phyloP scores from a whole-genome alignment of 208 protist genomes.

The Trypanosoma vivax region DNA sequence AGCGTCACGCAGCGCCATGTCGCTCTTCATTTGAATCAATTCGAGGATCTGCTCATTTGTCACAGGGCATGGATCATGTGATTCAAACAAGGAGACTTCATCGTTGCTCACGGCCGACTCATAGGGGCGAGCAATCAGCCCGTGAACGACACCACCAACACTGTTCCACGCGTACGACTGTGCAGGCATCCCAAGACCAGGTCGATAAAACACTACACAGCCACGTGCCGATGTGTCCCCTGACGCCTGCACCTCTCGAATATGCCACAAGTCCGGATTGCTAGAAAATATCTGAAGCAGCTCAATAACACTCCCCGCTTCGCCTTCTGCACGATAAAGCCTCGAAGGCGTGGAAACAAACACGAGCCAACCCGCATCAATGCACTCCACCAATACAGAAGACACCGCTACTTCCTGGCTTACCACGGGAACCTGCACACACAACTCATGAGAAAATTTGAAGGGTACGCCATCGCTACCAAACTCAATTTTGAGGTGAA shows the following conservation, averaged over 20 bases:
- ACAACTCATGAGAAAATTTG: conserved; percentile 16
- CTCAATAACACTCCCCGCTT: not conserved
- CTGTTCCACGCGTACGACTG: conserved; percentile 62
- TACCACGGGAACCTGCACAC: conserved; percentile 13
- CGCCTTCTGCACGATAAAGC: conserved; percentile 13
- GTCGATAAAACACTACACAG: conserved; percentile 34
- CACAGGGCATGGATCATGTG: not conserved
- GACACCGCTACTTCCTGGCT: conserved; percentile 9
- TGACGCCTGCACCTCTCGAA: not conserved
- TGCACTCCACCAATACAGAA: conserved; percentile 14
- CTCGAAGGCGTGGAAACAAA: conserved; percentile 13
- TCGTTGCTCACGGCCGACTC: not conserved
- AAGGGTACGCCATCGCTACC: conserved; percentile 7
- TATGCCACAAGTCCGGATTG: not conserved
- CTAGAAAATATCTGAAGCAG: conserved; percentile 3
- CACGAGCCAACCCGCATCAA: conserved; percentile 12
- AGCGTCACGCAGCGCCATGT: not conserved
- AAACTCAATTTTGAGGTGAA: conserved; percentile 14
- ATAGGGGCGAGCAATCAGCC: conserved; percentile 18
- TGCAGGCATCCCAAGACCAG: conserved; percentile 16
- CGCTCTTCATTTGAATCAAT: conserved; percentile 4
- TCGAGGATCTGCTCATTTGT: conserved; percentile 22
- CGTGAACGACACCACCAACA: conserved; percentile 44
- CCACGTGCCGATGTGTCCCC: conserved; percentile 13
- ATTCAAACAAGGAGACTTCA: conserved; percentile 13